phyloP scores from a whole-genome alignment of 2,329 filamentous ascomycete genomes.

The Ophiobolus disseminans region DNA sequence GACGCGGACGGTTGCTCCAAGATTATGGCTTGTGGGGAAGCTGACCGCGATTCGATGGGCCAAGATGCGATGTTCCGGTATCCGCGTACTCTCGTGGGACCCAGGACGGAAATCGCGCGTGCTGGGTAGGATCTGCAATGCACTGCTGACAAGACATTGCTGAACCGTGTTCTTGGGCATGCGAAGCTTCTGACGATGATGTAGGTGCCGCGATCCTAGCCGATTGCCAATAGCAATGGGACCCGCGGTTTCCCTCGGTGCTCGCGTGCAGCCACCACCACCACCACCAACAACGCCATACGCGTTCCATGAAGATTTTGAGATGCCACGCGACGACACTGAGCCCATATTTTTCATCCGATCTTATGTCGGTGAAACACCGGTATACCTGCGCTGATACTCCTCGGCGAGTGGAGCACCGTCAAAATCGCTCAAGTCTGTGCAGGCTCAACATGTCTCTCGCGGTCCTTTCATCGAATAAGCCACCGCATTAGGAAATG shows the following conservation, averaged over 20 bases:
- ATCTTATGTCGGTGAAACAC: conserved; percentile 4
- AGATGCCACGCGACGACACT: neutral
- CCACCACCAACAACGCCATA: too few relatives aligned
- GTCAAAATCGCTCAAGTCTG: conserved; percentile 12
- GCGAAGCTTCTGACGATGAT: conserved; percentile 3
- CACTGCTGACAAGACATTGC: conserved; percentile 2
- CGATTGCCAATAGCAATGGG: neutral
- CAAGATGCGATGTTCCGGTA: conserved; percentile 20
- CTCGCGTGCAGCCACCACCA: too few relatives aligned
- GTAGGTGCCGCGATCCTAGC: neutral
- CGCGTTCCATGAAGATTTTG: neutral
- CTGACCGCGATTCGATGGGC: conserved; percentile 17
- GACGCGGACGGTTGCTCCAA: conserved; percentile 24
- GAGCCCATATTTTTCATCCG: neutral
- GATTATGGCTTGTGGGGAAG: conserved; percentile 28
- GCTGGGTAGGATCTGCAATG: conserved; percentile 7
- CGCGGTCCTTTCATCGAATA: conserved; percentile 3
- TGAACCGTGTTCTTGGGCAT: neutral
- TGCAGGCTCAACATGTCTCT: conserved; percentile 14
- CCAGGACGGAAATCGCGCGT: conserved; percentile 7
- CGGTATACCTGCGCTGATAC: conserved; percentile 11
- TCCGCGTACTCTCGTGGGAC: neutral
- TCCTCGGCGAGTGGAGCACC: conserved; percentile 16
- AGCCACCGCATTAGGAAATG: conserved; percentile 13
- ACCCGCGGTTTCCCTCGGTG: too few relatives aligned